Evolutionary conservation across 2,329 filamentous ascomycete species (phyloP), one percentile per base, ranked within the genome.

Genomic region (Microsporum audouinii): DNA sequence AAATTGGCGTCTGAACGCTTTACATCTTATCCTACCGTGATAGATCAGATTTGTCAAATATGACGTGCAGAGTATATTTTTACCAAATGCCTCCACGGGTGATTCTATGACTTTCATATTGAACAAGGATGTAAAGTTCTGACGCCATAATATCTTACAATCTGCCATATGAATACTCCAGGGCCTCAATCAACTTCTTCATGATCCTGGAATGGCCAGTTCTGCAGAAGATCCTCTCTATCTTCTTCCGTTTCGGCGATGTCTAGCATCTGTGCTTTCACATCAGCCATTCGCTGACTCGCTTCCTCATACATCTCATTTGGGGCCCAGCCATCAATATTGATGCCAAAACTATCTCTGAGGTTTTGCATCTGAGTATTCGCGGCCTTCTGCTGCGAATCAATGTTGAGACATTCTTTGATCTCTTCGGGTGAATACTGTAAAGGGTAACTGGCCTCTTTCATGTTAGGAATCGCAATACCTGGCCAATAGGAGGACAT

Each of bases 261-360:
- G 57, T 67, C 60, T 39, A 70, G 63, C 62, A 66, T 65, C 43
- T 60, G 58, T 2, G 51, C 57, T 55, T 70, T 68, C 0, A 68
- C 63, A 5, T 64, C 55, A 34, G 51, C 8, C 6, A 61, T 66
- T 12, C 49, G 38, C 63, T 41, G 47, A 53, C 60, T 66, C 31
- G 64, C 63, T 60, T 61, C 62, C 5, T 68, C 61, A 58, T 67
- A 71, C 38, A 65, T 53, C 14, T 66, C 60, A 58, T 62, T 63
- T n/a, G 66, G 60, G 0, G 67, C 64, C 69, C 67, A 71, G 6
- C 67, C 68, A 7, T 69, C 61, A 27, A 63, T 10, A 47, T 65
- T 64, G 27, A 69, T 57, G 2, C 64, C 67, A 43, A 71, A 45
- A 55, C 17, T 51, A 36, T 68, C 10, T 41, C 60, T 61, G 47